phyloP scores from a whole-genome alignment of 2,329 filamentous ascomycete species.

The Escovopsis sp. region DNA sequence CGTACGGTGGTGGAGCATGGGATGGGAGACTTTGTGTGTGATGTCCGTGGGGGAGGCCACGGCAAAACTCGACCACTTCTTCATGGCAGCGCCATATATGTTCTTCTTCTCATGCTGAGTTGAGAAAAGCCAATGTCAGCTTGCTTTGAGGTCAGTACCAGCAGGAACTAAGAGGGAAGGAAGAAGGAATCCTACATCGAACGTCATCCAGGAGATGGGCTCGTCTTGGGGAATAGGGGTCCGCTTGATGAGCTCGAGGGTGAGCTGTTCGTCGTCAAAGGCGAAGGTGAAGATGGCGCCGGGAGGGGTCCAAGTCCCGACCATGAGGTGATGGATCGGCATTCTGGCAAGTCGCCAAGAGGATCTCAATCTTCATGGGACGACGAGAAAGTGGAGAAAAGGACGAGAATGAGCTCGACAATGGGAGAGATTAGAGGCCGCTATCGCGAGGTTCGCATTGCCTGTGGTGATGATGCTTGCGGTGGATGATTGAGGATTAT shows the following conservation, averaged over 20 bases:
- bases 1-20: conserved; percentile 62
- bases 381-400: too few species aligned
- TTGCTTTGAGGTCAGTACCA: not conserved
- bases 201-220: conserved; percentile 88
- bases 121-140: not conserved
- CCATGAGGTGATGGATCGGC: conserved; percentile 75
- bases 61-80: conserved; percentile 76
- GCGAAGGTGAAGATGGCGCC: conserved; percentile 81
- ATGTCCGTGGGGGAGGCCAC: conserved; percentile 65
- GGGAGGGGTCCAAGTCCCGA: conserved; percentile 81
- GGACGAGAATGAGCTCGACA: too few species aligned
- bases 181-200: conserved; percentile 46
- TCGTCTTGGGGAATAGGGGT: conserved; percentile 71
- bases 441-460: too few species aligned
- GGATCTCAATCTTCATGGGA: too few species aligned
- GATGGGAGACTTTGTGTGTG: conserved; percentile 56
- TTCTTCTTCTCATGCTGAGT: conserved; percentile 61
- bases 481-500: too few species aligned
- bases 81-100: conserved; percentile 83
- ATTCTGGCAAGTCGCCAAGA: conserved; percentile 25
- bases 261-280: conserved; percentile 70
- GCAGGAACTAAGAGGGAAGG: too few species aligned
- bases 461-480: too few species aligned
- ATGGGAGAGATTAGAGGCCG: too few species aligned
- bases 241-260: conserved; percentile 60